Evolutionary conservation across 352 stramenopile species (phyloP), one percentile per base, ranked within the genome.

Genomic region (Pelagophyceae sp.): DNA sequence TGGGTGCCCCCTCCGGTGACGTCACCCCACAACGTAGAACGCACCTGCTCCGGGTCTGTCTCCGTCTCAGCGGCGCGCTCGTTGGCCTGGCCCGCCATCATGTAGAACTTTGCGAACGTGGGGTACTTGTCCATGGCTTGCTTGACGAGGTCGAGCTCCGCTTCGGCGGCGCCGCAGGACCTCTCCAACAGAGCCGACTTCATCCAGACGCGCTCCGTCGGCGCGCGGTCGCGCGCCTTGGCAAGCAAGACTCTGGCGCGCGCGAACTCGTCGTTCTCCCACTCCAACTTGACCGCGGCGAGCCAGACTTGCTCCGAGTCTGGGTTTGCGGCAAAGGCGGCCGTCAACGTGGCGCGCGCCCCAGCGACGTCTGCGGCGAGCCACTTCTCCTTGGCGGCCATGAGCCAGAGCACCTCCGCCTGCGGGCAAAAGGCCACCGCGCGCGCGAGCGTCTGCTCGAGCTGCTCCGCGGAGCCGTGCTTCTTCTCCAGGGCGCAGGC

Each of bases 301-400:
- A 99, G 84, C 82, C 87, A 89, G 51, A 94, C 83, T 5, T 90
- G 80, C 81, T 98, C 94, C 75, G 92, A 97, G 81, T 98, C 95
- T 0, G 94, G 93, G 84, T 99, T 99, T 2, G 89, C 91, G 74
- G 88, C 93, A 83, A 99, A 98, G 31, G 96, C 96, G 82, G 98
- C 88, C 0, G 93, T 92, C 38, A 99, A 85, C 70, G 98, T 96
- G 33, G 91, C 84, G 0, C 96, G 88, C 19, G 96, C 95, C 37
- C 91, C 92, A 64, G 94, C 89, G 19, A 98, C 91, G 74, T 97
- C 92, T 0, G 93, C 92, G 29, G 91, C 92, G 38, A 90, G 74
- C 95, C 95, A 99, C 77, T 95, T 94, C 81, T 99, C 93, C 83
- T 99, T 99, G 1, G 96, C 96, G 38, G 92, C 90, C 85, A 98